These are phyloP conservation scores for Macadamia tetraphylla DNA, from an alignment of 164 flowering plant genomes.

Conservation along the genomic window DNA sequence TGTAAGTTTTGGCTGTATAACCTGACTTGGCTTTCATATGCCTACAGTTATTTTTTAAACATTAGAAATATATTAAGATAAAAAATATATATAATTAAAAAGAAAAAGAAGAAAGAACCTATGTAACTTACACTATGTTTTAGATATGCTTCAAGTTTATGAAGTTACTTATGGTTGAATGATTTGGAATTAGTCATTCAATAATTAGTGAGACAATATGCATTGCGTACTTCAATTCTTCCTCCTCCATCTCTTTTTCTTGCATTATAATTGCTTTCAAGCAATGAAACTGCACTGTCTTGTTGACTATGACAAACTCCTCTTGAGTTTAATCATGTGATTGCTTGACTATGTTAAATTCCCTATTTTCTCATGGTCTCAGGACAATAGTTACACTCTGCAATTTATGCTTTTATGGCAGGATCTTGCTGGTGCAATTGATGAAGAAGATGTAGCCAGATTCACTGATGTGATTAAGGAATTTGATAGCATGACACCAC, in stretches of 20 bases:
- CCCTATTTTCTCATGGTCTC: background rate
- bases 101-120: too few species aligned
- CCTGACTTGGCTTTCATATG: background rate
- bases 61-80: background rate
- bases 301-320: background rate
- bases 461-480: constrained; percentile 78
- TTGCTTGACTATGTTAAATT: too few species aligned
- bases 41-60: background rate
- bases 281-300: background rate
- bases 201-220: background rate
- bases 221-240: background rate
- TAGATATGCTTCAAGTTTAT: too few species aligned
- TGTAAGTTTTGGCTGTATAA: constrained; percentile 32
- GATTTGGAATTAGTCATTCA: background rate
- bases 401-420: constrained; percentile 20
- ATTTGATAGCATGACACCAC: constrained; percentile 85
- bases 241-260: too few species aligned
- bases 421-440: constrained; percentile 84
- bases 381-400: background rate
- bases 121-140: too few species aligned
- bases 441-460: constrained; percentile 78
- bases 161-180: background rate
- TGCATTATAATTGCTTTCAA: background rate
- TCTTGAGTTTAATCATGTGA: too few species aligned
- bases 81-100: too few species aligned